A percentile compares a stretch with the other conserved stretches of the same genome.
phyloP scores from a whole-genome alignment of 257 asterid genomes.

The Penstemon barbatus region DNA sequence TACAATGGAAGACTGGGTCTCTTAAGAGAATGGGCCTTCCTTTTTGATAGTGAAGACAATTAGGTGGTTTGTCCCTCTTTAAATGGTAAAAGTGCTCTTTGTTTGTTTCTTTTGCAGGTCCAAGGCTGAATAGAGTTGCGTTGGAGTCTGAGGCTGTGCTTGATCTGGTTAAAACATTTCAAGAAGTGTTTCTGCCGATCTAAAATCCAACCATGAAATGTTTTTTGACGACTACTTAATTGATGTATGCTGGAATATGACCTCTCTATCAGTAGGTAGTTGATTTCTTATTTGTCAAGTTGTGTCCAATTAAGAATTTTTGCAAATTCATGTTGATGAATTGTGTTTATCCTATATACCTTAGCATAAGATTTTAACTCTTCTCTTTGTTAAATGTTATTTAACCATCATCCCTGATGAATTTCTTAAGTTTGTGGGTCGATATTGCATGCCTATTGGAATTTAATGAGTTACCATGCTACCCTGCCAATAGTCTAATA shows the following conservation, averaged over 20 bases:
- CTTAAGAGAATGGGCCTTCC: constrained; percentile 33
- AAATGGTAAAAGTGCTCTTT: constrained; percentile 41
- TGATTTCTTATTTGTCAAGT: constrained; percentile 38
- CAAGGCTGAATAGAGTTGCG: constrained; percentile 36
- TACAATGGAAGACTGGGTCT: constrained; percentile 30
- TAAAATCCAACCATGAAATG: constrained; percentile 51
- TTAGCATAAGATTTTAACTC: constrained; percentile 22
- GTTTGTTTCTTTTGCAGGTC: constrained; percentile 79
- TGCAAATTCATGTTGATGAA: constrained; percentile 26
- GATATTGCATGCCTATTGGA: constrained; percentile 24
- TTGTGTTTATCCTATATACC: constrained; percentile 29
- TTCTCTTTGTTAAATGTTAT: constrained; percentile 21
- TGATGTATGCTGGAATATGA: constrained; percentile 64
- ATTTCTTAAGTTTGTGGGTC: constrained; percentile 20
- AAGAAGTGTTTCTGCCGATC: constrained; percentile 43
- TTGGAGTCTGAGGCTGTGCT: constrained; percentile 49
- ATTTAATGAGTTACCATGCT: neutral
- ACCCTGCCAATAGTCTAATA: constrained; percentile 12
- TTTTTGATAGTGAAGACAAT: constrained; percentile 37
- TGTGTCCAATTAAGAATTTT: constrained; percentile 27
- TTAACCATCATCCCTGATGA: constrained; percentile 13
- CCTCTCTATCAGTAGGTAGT: constrained; percentile 63
- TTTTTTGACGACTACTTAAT: constrained; percentile 55
- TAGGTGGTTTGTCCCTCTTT: constrained; percentile 42
- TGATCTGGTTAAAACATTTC: constrained; percentile 39